phyloP scores from a whole-genome alignment of 139 green algal genomes.

The Closterium sp. region DNA sequence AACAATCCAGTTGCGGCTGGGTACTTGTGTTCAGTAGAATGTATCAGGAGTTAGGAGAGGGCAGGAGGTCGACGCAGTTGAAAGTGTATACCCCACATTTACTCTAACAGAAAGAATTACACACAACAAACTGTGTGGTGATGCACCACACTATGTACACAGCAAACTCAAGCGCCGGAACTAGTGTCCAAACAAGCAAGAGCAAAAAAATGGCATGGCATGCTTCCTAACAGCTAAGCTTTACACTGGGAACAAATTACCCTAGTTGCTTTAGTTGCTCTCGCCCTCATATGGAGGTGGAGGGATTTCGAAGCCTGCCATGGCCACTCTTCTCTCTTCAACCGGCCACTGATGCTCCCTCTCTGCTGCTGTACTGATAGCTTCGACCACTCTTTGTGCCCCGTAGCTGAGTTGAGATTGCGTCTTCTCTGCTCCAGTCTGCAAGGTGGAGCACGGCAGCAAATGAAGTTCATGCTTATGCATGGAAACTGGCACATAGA shows the following conservation, averaged over 20 bases:
- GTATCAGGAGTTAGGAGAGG: too few relatives aligned
- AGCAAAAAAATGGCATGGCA: not conserved
- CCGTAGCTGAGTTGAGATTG: not conserved
- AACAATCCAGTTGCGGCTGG: not conserved
- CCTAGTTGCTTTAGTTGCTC: not conserved
- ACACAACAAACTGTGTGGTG: too few relatives aligned
- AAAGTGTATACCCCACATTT: too few relatives aligned
- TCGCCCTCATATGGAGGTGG: not conserved
- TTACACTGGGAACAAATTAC: too few relatives aligned
- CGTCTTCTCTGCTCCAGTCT: not conserved
- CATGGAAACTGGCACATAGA: not conserved
- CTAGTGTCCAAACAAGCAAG: not conserved
- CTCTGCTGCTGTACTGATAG: not conserved
- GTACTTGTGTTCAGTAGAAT: not conserved
- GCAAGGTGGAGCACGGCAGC: not conserved
- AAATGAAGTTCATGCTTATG: not conserved
- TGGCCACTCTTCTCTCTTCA: not conserved
- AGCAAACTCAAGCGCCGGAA: not conserved
- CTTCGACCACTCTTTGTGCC: not conserved
- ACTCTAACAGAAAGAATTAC: too few relatives aligned
- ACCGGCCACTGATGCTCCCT: not conserved
- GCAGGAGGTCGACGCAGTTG: too few relatives aligned
- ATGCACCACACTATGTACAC: too few relatives aligned
- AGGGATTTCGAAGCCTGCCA: not conserved
- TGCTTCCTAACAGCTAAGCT: too few relatives aligned